Base-by-base conservation (phyloP, 73 alveolate genomes). In the Paramecium pentaurelia region DNA sequence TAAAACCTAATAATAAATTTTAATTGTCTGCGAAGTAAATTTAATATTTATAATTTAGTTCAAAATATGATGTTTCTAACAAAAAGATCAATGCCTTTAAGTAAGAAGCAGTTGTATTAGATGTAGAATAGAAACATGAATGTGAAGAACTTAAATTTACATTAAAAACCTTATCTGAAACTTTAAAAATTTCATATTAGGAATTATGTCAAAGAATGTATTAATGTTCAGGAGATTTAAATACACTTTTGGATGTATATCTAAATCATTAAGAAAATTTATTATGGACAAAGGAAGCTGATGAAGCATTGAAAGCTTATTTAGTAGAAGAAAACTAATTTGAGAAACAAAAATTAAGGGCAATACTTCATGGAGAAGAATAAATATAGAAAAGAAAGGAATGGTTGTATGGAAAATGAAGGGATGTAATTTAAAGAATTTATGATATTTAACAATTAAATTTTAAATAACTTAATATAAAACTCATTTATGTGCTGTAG, bases 281-380 rank as follows among this genome's bases (percentile, higher is more conserved):
- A 16, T 20, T 80, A 45, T 80, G 91, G 91, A 80, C 71, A 25
- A 80, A 80, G 34, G 91, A 80, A 16, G 91, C 91, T 20, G 91
- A 80, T 45, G 91, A 80, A 6, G 75, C 77, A 8, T 47, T 80
- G 38, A 47, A 22, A 44, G 91, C 71, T 28, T 80, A 45, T 7
- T 9, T 32, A 4, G 27, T 38, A 4, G 71, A 42, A 8, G 58
- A 22, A 80, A 47, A 80, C 30, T 12, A 22, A 64, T 64, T 64
- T 32, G 84, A 64, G 6, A 64, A 64, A 28, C 12, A 64, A 34
- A 28, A 64, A 64, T 34, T 64, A 64, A 34, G 51, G 16, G 47
- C 49, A 28, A 64, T 64, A 3, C 30, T 64, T 1, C 42, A 64
- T 28, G 84, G 84, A 32, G 84, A 64, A 7, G 84, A 64, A n/a